Percentiles rank a stretch among this genome's conserved stretches.
Conservation (phyloP, 2,329 filamentous ascomycete species). For the Ascochyta lentis region DNA sequence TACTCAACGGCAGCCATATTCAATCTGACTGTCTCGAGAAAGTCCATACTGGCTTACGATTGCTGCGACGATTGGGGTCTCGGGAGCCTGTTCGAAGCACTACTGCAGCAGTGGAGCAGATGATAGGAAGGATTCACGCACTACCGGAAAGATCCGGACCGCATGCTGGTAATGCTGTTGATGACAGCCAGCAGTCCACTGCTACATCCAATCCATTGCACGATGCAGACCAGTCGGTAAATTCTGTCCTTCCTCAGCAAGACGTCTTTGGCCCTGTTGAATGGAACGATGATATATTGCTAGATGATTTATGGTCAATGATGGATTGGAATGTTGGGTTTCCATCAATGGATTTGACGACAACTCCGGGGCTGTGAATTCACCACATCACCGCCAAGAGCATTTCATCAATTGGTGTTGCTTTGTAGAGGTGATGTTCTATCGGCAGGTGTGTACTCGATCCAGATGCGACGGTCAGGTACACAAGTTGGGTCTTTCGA, state of each 20-base stretch:
- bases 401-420: too few species aligned
- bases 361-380: neutral
- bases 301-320: slow-evolving; percentile 15
- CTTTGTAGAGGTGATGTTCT: too few species aligned
- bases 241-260: neutral
- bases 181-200: neutral
- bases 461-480: too few species aligned
- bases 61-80: slow-evolving; percentile 2
- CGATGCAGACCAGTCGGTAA: too few species aligned
- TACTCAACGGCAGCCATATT: neutral
- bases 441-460: too few species aligned
- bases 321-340: slow-evolving; percentile 19
- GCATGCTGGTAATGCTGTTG: too few species aligned
- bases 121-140: slow-evolving; percentile 4
- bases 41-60: neutral
- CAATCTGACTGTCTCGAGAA: slow-evolving; percentile 2
- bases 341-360: slow-evolving; percentile 2
- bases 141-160: neutral
- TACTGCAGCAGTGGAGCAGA: slow-evolving; percentile 9
- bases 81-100: slow-evolving; percentile 7
- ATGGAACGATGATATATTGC: neutral
- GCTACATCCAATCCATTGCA: neutral
- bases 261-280: neutral
- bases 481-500: too few species aligned
- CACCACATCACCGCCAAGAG: neutral